phyloP scores from a whole-genome alignment of 371 early-diverging fungal species.

The Mucor piriformis region DNA sequence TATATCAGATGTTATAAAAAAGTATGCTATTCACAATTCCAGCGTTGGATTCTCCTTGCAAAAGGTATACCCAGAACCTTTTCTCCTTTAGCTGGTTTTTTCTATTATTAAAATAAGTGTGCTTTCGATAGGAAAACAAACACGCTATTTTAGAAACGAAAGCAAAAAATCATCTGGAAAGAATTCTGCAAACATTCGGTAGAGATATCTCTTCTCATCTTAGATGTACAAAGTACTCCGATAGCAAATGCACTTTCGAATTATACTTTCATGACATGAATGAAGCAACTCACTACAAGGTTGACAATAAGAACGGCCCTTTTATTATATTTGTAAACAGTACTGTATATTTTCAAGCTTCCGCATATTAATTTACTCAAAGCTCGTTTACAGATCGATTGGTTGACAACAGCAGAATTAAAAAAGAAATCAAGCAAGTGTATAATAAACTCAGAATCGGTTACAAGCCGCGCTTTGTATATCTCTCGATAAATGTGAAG shows the following conservation, averaged over 20 bases:
- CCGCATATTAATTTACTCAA: neutral
- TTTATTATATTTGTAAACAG: conserved; percentile 91
- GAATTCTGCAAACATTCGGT: conserved; percentile 77
- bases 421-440: conserved; percentile 69
- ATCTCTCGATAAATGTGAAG: conserved; percentile 75
- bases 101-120: too few species aligned
- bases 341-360: conserved; percentile 30
- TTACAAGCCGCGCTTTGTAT: conserved; percentile 80
- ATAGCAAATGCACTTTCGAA: neutral
- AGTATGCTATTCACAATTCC: conserved; percentile 86
- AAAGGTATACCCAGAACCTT: conserved; percentile 56
- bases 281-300: conserved; percentile 35
- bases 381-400: conserved; percentile 62
- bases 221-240: neutral
- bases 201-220: conserved; percentile 44
- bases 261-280: conserved; percentile 48
- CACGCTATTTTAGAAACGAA: neutral
- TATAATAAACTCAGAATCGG: conserved; percentile 70
- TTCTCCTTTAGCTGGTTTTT: too few species aligned
- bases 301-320: conserved; percentile 35
- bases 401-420: conserved; percentile 77
- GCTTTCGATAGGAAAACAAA: neutral
- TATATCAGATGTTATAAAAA: conserved; percentile 73
- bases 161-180: conserved; percentile 68
- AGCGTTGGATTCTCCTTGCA: conserved; percentile 72